These are phyloP conservation scores for Suillus subalutaceus DNA, from an alignment of 768 basidiomycete species.

Conservation along the genomic window DNA sequence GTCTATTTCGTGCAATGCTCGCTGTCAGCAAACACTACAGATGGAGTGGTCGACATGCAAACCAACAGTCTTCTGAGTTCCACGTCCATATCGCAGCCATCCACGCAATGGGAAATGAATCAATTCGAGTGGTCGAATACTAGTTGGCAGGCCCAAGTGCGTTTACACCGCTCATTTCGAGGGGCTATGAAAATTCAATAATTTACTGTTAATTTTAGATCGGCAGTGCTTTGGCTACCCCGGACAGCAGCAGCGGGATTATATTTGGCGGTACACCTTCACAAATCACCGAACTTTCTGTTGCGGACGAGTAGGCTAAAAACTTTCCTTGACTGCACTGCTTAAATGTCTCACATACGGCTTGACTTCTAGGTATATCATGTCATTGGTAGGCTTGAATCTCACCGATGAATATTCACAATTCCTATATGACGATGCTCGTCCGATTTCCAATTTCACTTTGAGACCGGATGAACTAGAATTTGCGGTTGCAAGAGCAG, in stretches of 20 bases:
- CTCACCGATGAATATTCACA: background rate
- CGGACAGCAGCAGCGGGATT: background rate
- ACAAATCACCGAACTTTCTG: background rate
- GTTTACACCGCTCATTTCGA: background rate
- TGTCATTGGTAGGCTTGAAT: background rate
- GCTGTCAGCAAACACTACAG: background rate
- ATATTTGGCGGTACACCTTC: background rate
- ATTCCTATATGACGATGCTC: background rate
- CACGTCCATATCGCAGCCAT: background rate
- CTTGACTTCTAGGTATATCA: background rate
- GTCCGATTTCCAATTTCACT: background rate
- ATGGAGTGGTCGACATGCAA: background rate
- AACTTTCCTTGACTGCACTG: background rate
- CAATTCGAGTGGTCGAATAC: background rate
- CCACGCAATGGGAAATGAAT: background rate
- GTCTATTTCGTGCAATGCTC: background rate
- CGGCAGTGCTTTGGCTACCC: background rate
- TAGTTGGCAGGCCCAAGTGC: background rate
- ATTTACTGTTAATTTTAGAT: background rate
- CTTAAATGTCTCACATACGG: background rate
- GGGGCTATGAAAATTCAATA: background rate
- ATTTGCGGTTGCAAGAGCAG: constrained; percentile 12
- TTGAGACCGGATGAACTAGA: constrained; percentile 16
- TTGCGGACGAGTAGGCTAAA: background rate
- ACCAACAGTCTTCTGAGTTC: background rate